These are phyloP conservation scores for Hysterium pulicare DNA, from an alignment of 2,329 filamentous ascomycete genomes.

Conservation along the genomic window DNA sequence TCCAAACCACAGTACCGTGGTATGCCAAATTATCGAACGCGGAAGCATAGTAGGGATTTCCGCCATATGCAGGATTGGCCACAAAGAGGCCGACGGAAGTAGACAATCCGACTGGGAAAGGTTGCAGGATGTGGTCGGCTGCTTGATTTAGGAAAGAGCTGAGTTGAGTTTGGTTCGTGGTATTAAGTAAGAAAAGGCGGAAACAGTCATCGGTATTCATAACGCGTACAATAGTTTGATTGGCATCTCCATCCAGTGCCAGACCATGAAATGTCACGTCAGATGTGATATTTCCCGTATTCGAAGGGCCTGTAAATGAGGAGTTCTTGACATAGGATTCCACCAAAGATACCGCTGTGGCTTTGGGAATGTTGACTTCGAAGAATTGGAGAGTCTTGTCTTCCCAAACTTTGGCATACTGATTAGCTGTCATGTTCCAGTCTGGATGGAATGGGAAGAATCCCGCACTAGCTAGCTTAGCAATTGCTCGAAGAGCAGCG, in stretches of 20 bases:
- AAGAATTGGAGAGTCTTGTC: constrained; percentile 60
- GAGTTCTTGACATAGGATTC: constrained; percentile 46
- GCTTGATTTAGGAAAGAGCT: constrained; percentile 56
- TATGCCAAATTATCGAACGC: constrained; percentile 59
- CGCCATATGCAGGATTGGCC: constrained; percentile 59
- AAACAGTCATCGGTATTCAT: constrained; percentile 66
- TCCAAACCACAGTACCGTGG: constrained; percentile 64
- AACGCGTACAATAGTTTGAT: constrained; percentile 51
- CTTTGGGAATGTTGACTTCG: constrained; percentile 41
- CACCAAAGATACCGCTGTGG: constrained; percentile 48
- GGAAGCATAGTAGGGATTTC: constrained; percentile 38
- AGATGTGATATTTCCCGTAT: constrained; percentile 41
- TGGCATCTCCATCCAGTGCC: constrained; percentile 52
- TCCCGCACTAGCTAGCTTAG: constrained; percentile 47
- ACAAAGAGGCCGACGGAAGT: constrained; percentile 57
- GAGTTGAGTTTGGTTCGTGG: constrained; percentile 56
- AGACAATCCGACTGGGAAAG: constrained; percentile 58
- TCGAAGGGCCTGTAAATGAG: constrained; percentile 45
- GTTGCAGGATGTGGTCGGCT: constrained; percentile 54
- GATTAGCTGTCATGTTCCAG: constrained; percentile 47
- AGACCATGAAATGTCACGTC: constrained; percentile 56
- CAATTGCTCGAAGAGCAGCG: constrained; percentile 58
- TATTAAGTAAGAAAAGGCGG: constrained; percentile 60
- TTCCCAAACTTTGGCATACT: constrained; percentile 61
- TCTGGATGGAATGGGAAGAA: constrained; percentile 50